phyloP scores from a whole-genome alignment of 1,284 basidiomycete species.

The Stygiomarasmius scandens region DNA sequence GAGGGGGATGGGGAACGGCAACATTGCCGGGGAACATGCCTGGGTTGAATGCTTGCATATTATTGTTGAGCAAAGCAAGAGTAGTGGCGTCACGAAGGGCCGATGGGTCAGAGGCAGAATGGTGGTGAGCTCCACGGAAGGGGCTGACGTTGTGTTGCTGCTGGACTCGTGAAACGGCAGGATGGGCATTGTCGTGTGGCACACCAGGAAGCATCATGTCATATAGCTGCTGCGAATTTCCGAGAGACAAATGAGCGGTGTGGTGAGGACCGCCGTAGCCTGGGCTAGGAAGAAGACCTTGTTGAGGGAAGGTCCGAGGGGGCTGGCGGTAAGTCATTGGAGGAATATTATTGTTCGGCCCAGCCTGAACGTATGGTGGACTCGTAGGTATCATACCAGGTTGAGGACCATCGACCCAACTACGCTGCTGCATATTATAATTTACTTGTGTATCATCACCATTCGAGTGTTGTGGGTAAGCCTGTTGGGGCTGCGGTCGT shows the following conservation, averaged over 20 bases:
- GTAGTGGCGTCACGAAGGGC: conserved; percentile 67
- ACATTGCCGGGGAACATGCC: conserved; percentile 54
- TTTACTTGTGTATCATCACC: conserved; percentile 54
- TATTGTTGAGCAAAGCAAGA: conserved; percentile 59
- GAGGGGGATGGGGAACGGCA: conserved; percentile 46
- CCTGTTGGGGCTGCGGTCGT: conserved; percentile 54
- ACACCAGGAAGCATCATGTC: conserved; percentile 71
- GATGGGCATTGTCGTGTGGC: conserved; percentile 56
- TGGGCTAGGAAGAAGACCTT: conserved; percentile 55
- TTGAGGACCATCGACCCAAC: conserved; percentile 45
- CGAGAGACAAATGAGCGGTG: conserved; percentile 64
- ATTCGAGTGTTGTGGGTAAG: conserved; percentile 42
- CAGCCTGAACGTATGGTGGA: conserved; percentile 50
- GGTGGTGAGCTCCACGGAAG: conserved; percentile 73
- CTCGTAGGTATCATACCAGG: conserved; percentile 32
- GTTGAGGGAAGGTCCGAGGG: conserved; percentile 57
- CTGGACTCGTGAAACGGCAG: conserved; percentile 72
- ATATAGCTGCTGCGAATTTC: conserved; percentile 73
- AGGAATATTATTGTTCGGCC: conserved; percentile 48
- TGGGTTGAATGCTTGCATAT: conserved; percentile 54
- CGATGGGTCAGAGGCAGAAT: conserved; percentile 79
- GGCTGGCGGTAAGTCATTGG: conserved; percentile 58
- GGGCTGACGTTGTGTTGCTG: conserved; percentile 63
- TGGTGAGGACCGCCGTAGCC: conserved; percentile 56
- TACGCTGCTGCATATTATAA: conserved; percentile 58